phyloP scores from a whole-genome alignment of 305 asterid species.

The Fraxinus latifolia region DNA sequence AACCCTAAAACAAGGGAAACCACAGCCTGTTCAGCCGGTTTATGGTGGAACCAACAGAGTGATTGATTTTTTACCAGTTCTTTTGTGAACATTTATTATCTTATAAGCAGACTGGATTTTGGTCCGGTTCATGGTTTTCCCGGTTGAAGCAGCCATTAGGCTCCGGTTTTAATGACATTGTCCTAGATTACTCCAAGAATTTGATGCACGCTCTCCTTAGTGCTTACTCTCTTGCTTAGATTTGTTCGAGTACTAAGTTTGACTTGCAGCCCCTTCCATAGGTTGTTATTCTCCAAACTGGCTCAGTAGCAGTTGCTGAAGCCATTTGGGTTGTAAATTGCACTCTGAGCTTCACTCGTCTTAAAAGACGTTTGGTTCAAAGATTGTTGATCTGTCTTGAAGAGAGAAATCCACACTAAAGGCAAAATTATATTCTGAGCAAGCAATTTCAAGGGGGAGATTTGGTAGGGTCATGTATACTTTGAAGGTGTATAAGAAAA shows the following conservation, averaged over 20 bases:
- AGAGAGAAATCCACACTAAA: not conserved
- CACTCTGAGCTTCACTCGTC: not conserved
- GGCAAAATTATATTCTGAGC: not conserved
- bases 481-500: not conserved
- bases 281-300: not conserved
- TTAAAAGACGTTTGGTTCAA: not conserved
- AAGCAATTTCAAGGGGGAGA: conserved; percentile 4
- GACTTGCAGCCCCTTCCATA: not conserved
- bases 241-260: not conserved
- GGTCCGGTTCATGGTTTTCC: not conserved
- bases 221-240: not conserved
- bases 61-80: not conserved
- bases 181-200: not conserved
- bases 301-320: conserved; percentile 2
- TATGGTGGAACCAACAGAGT: not conserved
- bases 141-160: not conserved
- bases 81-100: not conserved
- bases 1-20: not conserved
- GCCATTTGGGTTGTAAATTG: not conserved
- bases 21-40: not conserved
- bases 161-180: not conserved
- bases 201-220: not conserved
- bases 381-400: not conserved
- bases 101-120: not conserved
- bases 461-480: not conserved